Evolutionary conservation across 352 stramenopile genomes (phyloP).

Genomic region (Globisporangium paddicum): DNA sequence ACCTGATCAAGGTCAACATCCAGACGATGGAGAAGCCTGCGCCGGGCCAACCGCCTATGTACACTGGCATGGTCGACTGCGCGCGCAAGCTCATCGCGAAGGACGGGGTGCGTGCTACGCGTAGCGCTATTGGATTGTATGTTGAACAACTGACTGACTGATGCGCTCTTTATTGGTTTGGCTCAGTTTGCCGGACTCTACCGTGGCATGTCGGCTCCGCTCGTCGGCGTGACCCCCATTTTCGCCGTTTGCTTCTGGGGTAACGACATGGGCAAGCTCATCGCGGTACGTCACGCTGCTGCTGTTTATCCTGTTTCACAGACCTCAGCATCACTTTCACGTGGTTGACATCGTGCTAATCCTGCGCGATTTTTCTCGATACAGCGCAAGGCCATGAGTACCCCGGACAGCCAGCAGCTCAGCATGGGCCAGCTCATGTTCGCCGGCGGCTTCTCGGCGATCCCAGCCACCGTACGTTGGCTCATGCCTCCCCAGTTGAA

Average conservation of each 20-base stretch:
- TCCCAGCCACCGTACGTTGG: conserved; percentile 54
- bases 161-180: not conserved
- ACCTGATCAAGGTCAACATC: conserved; percentile 96
- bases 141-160: not conserved
- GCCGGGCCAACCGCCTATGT: conserved; percentile 58
- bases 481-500: not conserved
- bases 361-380: not conserved
- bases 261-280: conserved; percentile 95
- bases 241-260: conserved; percentile 98
- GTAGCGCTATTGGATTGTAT: not conserved
- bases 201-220: conserved; percentile 93
- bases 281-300: conserved; percentile 57
- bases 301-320: not conserved
- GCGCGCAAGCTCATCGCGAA: conserved; percentile 90
- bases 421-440: conserved; percentile 88
- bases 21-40: conserved; percentile 84
- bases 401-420: conserved; percentile 50
- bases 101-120: conserved; percentile 82
- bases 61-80: conserved; percentile 88
- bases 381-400: conserved; percentile 62
- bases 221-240: conserved; percentile 94
- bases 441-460: conserved; percentile 87
- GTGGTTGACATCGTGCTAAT: not conserved
- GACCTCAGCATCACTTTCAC: not conserved
- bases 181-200: conserved; percentile 86